Evolutionary conservation across 225 moss, liverwort and hornwort species (phyloP).

Genomic region (Rhytidiadelphus loreus): DNA sequence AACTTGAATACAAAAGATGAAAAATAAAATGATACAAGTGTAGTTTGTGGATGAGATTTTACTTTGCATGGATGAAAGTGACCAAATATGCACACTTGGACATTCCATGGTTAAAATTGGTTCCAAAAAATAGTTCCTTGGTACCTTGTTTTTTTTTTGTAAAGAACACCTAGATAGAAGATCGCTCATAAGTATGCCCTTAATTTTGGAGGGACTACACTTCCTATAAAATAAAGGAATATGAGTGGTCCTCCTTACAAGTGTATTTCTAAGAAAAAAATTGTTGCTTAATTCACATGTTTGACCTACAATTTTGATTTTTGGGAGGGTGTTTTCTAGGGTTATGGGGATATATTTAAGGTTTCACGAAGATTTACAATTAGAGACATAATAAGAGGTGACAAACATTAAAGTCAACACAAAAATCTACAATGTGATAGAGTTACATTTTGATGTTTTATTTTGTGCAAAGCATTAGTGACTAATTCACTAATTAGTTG

Average conservation of each 20-base stretch:
- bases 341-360: not conserved
- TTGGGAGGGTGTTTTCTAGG: not conserved
- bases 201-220: too few species aligned
- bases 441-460: not conserved
- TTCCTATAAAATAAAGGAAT: too few species aligned
- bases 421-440: not conserved
- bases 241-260: too few species aligned
- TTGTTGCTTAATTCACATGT: too few species aligned
- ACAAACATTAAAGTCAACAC: not conserved
- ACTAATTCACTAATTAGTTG: too few species aligned
- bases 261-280: too few species aligned
- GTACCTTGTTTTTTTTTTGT: too few species aligned
- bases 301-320: too few species aligned
- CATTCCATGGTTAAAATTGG: not conserved
- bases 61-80: not conserved
- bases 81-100: not conserved
- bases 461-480: too few species aligned
- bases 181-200: too few species aligned
- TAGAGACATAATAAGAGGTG: not conserved
- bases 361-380: not conserved
- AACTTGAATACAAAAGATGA: not conserved
- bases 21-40: not conserved
- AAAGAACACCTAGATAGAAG: too few species aligned
- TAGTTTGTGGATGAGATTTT: not conserved
- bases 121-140: too few species aligned